Evolutionary conservation across 164 flowering plant genomes (phyloP).

Genomic region (Liquidambar formosana): DNA sequence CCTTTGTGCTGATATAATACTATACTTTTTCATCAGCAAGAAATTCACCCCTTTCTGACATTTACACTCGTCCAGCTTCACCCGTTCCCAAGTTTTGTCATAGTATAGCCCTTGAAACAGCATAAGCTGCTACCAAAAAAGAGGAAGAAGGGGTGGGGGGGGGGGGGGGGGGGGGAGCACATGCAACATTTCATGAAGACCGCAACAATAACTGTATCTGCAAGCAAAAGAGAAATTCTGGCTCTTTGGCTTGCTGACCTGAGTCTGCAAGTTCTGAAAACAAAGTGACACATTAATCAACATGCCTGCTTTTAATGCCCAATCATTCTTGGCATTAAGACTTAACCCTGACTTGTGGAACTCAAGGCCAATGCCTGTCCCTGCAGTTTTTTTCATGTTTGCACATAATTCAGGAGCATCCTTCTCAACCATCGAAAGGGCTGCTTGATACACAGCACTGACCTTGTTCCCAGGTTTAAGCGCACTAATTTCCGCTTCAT

Average conservation of each 20-base stretch:
- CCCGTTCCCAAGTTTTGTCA: no score
- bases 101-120: no score
- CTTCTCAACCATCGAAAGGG: constrained; percentile 57
- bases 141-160: no score
- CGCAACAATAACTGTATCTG: constrained; percentile 68
- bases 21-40: no score
- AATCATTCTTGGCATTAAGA: no score
- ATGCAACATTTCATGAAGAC: no score
- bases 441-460: constrained; percentile 57
- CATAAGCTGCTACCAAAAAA: no score
- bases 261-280: constrained; percentile 59
- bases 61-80: no score
- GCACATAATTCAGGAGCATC: constrained; percentile 66
- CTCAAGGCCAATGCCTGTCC: constrained; percentile 83
- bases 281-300: constrained; percentile 77
- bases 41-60: no score
- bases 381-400: constrained; percentile 55
- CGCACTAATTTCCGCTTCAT: constrained; percentile 65
- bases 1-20: no score
- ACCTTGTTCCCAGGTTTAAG: constrained; percentile 61
- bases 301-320: constrained; percentile 60
- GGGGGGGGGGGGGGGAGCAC: no score
- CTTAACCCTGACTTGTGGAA: constrained; percentile 71
- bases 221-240: constrained; percentile 62
- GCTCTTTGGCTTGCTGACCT: constrained; percentile 47